A percentile compares a stretch with the other conserved stretches of the same genome.
Conservation (phyloP, 352 stramenopile genomes). For the Pythium plurisporium region DNA sequence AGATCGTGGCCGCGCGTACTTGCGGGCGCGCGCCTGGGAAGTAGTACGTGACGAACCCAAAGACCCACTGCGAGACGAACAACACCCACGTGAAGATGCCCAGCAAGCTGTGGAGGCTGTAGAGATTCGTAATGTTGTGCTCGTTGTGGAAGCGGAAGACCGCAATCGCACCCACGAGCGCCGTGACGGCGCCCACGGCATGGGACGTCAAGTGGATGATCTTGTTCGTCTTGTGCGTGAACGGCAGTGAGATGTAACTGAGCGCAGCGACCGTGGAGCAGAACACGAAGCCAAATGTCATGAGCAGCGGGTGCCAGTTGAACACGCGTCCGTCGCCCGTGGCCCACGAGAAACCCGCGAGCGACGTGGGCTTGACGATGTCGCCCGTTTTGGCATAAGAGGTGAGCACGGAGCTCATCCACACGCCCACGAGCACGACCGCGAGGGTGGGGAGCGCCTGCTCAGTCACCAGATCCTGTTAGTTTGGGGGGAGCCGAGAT, state of each 20-base stretch:
- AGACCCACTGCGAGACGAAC: conserved; percentile 40
- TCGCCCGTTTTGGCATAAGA: conserved; percentile 42
- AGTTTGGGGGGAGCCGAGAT: conserved; percentile 19
- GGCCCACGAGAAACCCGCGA: conserved; percentile 71
- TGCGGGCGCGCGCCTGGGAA: conserved; percentile 52
- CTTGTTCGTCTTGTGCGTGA: conserved; percentile 68
- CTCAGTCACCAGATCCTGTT: neutral
- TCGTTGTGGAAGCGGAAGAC: conserved; percentile 88
- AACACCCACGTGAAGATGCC: conserved; percentile 58
- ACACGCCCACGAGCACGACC: conserved; percentile 62
- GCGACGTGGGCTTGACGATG: conserved; percentile 35
- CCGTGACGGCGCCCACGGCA: conserved; percentile 52
- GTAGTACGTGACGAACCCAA: conserved; percentile 68
- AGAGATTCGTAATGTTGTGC: conserved; percentile 80
- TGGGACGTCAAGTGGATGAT: conserved; percentile 74
- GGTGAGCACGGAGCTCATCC: conserved; percentile 69
- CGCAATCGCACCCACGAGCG: conserved; percentile 51
- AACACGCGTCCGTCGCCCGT: conserved; percentile 64
- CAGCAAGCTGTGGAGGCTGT: conserved; percentile 87
- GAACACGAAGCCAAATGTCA: conserved; percentile 80
- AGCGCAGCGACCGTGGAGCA: conserved; percentile 66
- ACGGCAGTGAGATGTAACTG: conserved; percentile 64
- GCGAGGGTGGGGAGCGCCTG: conserved; percentile 54
- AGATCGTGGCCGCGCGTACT: conserved; percentile 37
- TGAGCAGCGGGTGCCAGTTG: conserved; percentile 86